A percentile compares a stretch with the other conserved stretches of the same genome.
Conservation (phyloP, 768 basidiomycete species). For the Rhodosporidiobolus odoratus region DNA sequence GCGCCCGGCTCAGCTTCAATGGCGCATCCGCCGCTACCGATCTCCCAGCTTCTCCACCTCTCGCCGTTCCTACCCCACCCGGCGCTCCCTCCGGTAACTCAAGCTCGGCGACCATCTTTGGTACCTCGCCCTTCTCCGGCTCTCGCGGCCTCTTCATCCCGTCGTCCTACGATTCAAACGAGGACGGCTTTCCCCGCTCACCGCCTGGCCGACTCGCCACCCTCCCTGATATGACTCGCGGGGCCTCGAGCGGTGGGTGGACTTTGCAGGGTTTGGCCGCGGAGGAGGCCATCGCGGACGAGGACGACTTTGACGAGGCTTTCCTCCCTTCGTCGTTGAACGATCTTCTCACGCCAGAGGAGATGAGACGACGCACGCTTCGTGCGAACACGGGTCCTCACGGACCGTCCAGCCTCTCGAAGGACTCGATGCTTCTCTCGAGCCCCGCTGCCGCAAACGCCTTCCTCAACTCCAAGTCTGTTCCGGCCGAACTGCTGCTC, state of each 20-base stretch:
- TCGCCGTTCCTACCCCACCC: slow-evolving; percentile 12
- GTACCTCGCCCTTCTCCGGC: slow-evolving; percentile 38
- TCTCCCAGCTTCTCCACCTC: slow-evolving; percentile 13
- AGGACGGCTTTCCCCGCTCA: slow-evolving; percentile 32
- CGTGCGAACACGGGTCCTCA: slow-evolving; percentile 35
- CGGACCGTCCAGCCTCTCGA: slow-evolving; percentile 21
- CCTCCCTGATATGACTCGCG: slow-evolving; percentile 12
- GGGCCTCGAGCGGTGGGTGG: slow-evolving; percentile 1
- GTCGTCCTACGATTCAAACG: slow-evolving; percentile 30
- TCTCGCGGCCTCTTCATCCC: slow-evolving; percentile 37
- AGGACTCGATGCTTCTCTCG: background rate
- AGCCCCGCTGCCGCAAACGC: background rate
- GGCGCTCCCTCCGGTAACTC: background rate
- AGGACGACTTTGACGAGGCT: slow-evolving; percentile 37
- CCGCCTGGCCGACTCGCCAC: slow-evolving; percentile 10
- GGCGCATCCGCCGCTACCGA: background rate
- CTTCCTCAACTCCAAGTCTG: slow-evolving; percentile 33
- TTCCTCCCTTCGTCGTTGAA: slow-evolving; percentile 82
- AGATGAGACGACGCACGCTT: slow-evolving; percentile 68
- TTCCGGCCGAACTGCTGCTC: slow-evolving; percentile 51
- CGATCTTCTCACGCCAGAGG: slow-evolving; percentile 82
- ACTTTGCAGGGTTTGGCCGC: background rate
- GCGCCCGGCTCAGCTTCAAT: slow-evolving; percentile 3
- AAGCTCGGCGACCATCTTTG: slow-evolving; percentile 25
- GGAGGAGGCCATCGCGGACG: slow-evolving; percentile 33